These are phyloP conservation scores for Ceratocystis lukuohia DNA, from an alignment of 2,329 filamentous ascomycete genomes.

Conservation along the genomic window DNA sequence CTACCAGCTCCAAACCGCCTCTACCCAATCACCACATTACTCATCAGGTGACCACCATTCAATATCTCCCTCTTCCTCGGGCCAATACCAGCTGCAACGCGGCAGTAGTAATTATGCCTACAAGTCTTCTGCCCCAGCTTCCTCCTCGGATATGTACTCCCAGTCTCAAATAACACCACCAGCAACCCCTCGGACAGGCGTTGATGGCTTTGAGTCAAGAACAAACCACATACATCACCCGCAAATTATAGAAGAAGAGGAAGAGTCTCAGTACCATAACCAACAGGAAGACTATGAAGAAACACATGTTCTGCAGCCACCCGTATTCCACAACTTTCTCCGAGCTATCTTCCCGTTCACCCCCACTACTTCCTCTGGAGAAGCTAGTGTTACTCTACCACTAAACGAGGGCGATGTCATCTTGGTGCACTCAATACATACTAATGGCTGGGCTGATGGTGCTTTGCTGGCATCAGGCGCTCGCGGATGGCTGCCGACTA, in stretches of 20 bases:
- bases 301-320: conserved; percentile 30
- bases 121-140: conserved; percentile 20
- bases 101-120: conserved; percentile 16
- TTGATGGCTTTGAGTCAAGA: conserved; percentile 40
- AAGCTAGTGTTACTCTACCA: conserved; percentile 76
- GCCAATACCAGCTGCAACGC: background rate
- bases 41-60: conserved; percentile 12
- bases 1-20: background rate
- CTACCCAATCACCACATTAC: conserved; percentile 1
- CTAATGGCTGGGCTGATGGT: conserved; percentile 96
- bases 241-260: conserved; percentile 8
- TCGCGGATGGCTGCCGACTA: conserved; percentile 91
- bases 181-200: conserved; percentile 55
- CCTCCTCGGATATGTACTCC: conserved; percentile 30
- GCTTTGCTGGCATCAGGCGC: conserved; percentile 75
- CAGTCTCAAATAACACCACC: conserved; percentile 62
- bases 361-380: conserved; percentile 60
- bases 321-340: conserved; percentile 84
- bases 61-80: conserved; percentile 23
- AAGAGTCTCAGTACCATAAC: conserved; percentile 26
- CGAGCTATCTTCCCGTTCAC: conserved; percentile 90
- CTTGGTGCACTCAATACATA: conserved; percentile 89
- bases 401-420: conserved; percentile 86
- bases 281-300: conserved; percentile 30
- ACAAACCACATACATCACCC: conserved; percentile 23